A percentile compares a stretch with the other conserved stretches of the same genome.
Evolutionary conservation across 139 green algal genomes (phyloP).

Genomic region (Parachlorella kessleri): DNA sequence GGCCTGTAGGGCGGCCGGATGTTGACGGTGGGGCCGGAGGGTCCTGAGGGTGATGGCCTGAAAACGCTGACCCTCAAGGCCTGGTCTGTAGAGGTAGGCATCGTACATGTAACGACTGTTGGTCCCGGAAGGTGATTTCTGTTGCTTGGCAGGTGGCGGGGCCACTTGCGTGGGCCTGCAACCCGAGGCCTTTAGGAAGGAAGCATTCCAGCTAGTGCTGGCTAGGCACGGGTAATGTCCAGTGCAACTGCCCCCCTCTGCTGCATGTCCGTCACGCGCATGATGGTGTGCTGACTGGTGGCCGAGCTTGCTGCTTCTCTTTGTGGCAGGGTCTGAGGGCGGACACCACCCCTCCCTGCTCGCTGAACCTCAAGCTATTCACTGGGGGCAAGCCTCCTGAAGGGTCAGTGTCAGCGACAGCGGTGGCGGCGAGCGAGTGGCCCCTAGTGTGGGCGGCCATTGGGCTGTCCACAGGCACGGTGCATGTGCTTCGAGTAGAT

Average conservation of each 20-base stretch:
- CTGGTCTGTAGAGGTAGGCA: constrained; percentile 27
- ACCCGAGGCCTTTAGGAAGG: no score
- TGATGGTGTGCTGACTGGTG: no score
- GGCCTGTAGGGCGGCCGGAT: constrained; percentile 15
- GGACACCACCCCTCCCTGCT: neutral
- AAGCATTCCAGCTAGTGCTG: no score
- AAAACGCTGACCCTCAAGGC: constrained; percentile 11
- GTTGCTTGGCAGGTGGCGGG: no score
- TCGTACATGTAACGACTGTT: no score
- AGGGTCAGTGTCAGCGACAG: neutral
- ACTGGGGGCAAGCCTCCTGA: no score
- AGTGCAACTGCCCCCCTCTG: no score
- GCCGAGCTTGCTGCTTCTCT: no score
- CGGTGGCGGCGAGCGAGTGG: constrained; percentile 12
- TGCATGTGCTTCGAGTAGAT: constrained; percentile 32
- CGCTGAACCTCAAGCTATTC: neutral
- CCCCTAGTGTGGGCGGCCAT: constrained; percentile 22
- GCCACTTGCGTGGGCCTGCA: no score
- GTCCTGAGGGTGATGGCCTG: constrained; percentile 17
- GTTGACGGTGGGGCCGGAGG: constrained; percentile 24
- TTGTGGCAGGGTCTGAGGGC: neutral
- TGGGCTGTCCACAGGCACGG: constrained; percentile 18
- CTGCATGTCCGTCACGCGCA: no score
- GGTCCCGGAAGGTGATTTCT: no score
- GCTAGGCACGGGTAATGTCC: no score